Conservation (phyloP, 2,329 filamentous ascomycete species). For the Verticillium dahliae region DNA sequence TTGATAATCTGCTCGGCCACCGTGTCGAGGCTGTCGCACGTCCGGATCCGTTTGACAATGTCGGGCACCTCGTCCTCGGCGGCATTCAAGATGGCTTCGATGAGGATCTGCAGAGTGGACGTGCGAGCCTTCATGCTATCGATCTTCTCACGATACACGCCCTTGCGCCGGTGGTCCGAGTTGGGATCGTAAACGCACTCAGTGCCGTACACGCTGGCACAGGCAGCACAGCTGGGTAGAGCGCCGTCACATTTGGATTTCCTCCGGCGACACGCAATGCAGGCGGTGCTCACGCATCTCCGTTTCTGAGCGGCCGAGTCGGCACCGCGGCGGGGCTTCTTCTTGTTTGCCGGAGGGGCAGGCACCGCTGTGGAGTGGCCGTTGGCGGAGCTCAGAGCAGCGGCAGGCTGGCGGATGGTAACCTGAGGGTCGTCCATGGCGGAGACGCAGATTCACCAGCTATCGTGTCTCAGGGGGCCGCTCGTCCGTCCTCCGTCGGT, state of each 20-base stretch:
- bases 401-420: background rate
- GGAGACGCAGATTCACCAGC: background rate
- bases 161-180: constrained; percentile 92
- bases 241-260: constrained; percentile 92
- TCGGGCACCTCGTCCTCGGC: constrained; percentile 77
- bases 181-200: constrained; percentile 93
- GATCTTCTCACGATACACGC: constrained; percentile 90
- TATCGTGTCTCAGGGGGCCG: background rate
- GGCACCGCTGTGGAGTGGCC: background rate
- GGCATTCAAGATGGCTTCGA: constrained; percentile 88
- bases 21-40: constrained; percentile 63
- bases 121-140: constrained; percentile 82
- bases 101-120: constrained; percentile 83
- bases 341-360: constrained; percentile 24
- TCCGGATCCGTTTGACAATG: constrained; percentile 80
- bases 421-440: constrained; percentile 2
- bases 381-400: background rate
- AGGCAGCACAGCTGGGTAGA: constrained; percentile 88
- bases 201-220: constrained; percentile 85
- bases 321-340: constrained; percentile 42
- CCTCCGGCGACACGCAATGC: constrained; percentile 69
- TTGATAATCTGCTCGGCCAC: constrained; percentile 48
- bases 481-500: no score
- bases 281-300: constrained; percentile 78
- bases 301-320: constrained; percentile 54